phyloP scores from a whole-genome alignment of 768 basidiomycete genomes.

The Kwoniella europaea region DNA sequence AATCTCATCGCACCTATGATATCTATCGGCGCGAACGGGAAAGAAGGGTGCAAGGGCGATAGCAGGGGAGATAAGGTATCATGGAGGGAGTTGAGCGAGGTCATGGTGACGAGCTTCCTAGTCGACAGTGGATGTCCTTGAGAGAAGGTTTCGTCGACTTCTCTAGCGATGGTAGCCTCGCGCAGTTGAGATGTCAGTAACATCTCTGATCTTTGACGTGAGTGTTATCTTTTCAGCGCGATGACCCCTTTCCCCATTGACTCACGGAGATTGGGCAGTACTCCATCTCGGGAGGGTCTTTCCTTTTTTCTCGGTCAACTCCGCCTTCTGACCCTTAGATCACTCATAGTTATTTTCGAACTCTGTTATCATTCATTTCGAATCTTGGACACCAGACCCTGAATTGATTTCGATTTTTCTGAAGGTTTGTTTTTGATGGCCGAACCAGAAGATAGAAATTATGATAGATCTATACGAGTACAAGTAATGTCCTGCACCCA shows the following conservation, averaged over 20 bases:
- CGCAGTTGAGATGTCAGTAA: too few relatives aligned
- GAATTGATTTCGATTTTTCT: slow-evolving; percentile 5
- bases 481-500: too few relatives aligned
- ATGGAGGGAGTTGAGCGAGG: slow-evolving; percentile 19
- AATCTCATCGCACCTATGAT: slow-evolving; percentile 44
- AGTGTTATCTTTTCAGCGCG: background rate
- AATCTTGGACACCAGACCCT: background rate
- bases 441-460: slow-evolving; percentile 3
- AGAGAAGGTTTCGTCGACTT: background rate
- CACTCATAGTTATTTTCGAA: background rate
- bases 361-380: slow-evolving; percentile 6
- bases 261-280: background rate
- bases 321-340: background rate
- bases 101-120: background rate
- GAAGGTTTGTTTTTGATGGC: background rate
- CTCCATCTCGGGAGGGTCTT: background rate
- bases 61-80: slow-evolving; percentile 8
- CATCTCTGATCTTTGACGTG: background rate
- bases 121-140: background rate
- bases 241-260: background rate
- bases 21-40: slow-evolving; percentile 43
- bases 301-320: background rate
- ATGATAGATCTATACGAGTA: background rate
- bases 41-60: slow-evolving; percentile 33
- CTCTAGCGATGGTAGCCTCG: background rate